Base-by-base conservation (phyloP, 2,329 filamentous ascomycete genomes). In the Colletotrichum magnum region DNA sequence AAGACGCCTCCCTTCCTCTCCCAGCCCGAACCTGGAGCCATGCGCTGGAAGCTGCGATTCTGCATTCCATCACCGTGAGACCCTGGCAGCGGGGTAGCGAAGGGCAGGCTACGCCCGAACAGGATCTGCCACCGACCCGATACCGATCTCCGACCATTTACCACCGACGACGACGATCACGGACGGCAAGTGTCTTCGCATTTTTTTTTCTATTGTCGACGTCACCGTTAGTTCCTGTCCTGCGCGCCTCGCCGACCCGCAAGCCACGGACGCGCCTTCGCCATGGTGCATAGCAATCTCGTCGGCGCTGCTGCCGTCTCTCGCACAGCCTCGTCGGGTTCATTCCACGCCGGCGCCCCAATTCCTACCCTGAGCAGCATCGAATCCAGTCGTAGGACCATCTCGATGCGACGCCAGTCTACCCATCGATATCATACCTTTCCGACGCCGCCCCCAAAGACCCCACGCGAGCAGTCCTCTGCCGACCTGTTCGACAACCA, bases 341-440 rank as follows among this genome's bases (percentile, higher is more conserved):
- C 85, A 1, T 86, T 87, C 73, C 85, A 87, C 73, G 85, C 85
- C 51, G 86, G 85, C 70, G 84, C 84, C 2, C 83, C 85, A 5
- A 84, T 87, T 50, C 84, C 84, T 2, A 77, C 79, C 7, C 58
- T 80, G 58, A 63, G 59, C 43, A 72, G 74, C 63, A 68, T 77
- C 57, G 58, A 73, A 43, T 63, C 70, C 68, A 57, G 69, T 53
- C 66, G 73, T 45, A 53, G 60, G 58, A 45, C 58, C 63, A 36
- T 70, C 64, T 56, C 54, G 52, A 54, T 80, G 51, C 81, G 83
- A 45, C 83, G 83, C 15, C 77, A 79, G 26, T 81, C 83, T 9
- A 78, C 79, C 6, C 84, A 90, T 72, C 90, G 91, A 77, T 96
- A 95, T 80, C 92, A 95, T 75, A 95, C 93, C 6, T 95, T 96